A percentile compares a stretch with the other conserved stretches of the same genome.
Conservation (phyloP, 2,329 filamentous ascomycete species). For the Xylariaceae sp. region DNA sequence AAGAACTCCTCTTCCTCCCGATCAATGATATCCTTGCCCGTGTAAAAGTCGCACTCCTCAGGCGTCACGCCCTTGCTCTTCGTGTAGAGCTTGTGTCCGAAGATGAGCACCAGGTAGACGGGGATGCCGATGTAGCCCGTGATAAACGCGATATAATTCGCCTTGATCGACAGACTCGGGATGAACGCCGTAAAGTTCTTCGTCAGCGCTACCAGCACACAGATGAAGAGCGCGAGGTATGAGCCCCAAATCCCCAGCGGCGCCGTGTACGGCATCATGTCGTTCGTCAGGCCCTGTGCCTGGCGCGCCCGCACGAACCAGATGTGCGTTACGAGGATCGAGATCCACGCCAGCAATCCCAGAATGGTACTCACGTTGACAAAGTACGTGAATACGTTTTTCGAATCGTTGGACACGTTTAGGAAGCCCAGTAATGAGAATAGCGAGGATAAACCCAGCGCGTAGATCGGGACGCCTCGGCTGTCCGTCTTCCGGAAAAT, state of each 20-base stretch:
- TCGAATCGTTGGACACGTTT: conserved; percentile 55
- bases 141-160: conserved; percentile 66
- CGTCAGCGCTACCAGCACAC: conserved; percentile 67
- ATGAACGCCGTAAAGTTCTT: conserved; percentile 78
- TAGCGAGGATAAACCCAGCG: conserved; percentile 54
- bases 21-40: conserved; percentile 68
- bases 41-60: conserved; percentile 61
- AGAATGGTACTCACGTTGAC: conserved; percentile 64
- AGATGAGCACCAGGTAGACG: conserved; percentile 63
- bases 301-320: conserved; percentile 57
- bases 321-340: conserved; percentile 62
- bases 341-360: conserved; percentile 62
- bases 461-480: conserved; percentile 63
- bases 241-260: conserved; percentile 69
- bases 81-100: conserved; percentile 58
- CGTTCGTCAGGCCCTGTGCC: conserved; percentile 53
- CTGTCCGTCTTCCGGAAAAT: conserved; percentile 67
- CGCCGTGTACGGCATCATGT: conserved; percentile 56
- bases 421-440: conserved; percentile 65
- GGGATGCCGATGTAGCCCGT: conserved; percentile 74
- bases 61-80: conserved; percentile 51
- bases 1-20: conserved; percentile 66
- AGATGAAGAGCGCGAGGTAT: conserved; percentile 61
- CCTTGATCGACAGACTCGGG: conserved; percentile 33
- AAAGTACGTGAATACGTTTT: conserved; percentile 57